Evolutionary conservation across 2,329 filamentous ascomycete genomes (phyloP).

Genomic region (Ophiostoma populinum): DNA sequence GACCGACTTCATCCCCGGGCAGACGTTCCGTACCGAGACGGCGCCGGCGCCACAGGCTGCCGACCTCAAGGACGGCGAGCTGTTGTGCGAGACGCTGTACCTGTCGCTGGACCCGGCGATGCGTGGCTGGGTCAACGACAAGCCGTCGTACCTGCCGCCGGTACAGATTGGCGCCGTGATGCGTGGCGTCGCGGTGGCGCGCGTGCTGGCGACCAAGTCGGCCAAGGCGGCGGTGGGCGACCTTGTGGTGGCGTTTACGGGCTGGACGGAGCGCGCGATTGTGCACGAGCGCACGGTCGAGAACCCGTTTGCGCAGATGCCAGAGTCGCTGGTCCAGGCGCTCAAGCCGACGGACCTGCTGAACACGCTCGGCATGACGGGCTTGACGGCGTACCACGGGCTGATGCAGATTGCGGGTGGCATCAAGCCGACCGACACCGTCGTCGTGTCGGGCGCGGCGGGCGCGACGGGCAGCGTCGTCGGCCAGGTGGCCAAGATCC

Average conservation of each 20-base stretch:
- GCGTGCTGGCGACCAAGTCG: constrained; percentile 32
- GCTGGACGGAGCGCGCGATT: constrained; percentile 42
- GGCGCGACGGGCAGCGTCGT: constrained; percentile 50
- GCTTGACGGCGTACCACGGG: constrained; percentile 49
- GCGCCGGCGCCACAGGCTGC: constrained; percentile 31
- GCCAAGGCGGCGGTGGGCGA: constrained; percentile 28
- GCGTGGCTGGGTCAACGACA: constrained; percentile 41
- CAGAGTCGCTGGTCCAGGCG: not conserved
- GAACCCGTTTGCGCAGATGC: constrained; percentile 10
- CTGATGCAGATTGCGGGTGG: constrained; percentile 37
- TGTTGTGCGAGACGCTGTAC: constrained; percentile 33
- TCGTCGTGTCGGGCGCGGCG: constrained; percentile 49
- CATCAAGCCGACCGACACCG: constrained; percentile 40
- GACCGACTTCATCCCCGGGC: constrained; percentile 41
- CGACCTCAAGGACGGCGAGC: constrained; percentile 32
- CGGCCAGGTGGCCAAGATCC: constrained; percentile 49
- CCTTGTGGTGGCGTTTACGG: constrained; percentile 30
- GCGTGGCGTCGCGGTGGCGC: constrained; percentile 35
- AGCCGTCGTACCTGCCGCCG: constrained; percentile 37
- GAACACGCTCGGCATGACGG: constrained; percentile 38
- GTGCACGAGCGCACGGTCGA: constrained; percentile 21
- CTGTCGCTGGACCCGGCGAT: constrained; percentile 45
- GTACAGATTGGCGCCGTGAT: constrained; percentile 43
- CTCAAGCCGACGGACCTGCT: constrained; percentile 29
- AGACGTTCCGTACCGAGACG: constrained; percentile 42